Conservation (phyloP, 805 yeast species). For the Saturnispora quitensis region DNA sequence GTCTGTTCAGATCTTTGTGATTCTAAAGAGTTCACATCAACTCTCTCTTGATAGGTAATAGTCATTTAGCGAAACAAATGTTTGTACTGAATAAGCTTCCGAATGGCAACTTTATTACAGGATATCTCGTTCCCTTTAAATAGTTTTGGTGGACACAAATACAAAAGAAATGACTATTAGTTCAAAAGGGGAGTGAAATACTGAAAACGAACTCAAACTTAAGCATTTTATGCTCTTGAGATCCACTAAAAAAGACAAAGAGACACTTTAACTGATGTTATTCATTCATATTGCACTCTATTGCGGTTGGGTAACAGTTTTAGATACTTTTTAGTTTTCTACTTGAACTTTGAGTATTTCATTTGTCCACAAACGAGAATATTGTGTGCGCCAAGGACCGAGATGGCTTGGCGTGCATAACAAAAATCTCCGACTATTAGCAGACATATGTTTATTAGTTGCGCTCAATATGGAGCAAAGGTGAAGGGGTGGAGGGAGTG, state of each 20-base stretch:
- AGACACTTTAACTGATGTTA: no score
- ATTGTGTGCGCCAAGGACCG: background rate
- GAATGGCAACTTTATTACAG: background rate
- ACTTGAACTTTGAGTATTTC: no score
- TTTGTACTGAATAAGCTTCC: background rate
- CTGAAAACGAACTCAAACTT: background rate
- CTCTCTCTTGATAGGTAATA: background rate
- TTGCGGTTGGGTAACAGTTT: no score
- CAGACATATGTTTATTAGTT: background rate
- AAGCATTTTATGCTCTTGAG: background rate
- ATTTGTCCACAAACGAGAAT: no score
- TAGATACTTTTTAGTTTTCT: no score
- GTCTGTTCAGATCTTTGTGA: slow-evolving; percentile 6
- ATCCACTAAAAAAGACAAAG: no score
- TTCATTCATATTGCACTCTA: no score
- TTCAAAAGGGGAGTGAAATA: background rate
- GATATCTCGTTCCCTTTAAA: background rate
- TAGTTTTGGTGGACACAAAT: no score
- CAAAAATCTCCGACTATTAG: no score
- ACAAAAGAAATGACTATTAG: background rate
- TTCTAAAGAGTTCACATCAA: slow-evolving; percentile 1
- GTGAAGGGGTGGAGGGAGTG: no score
- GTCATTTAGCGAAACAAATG: background rate
- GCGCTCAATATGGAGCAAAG: background rate
- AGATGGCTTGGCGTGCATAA: background rate